Evolutionary conservation across 805 yeast genomes (phyloP), one percentile per base, ranked within the genome.

Genomic region (Ogataea henricii): DNA sequence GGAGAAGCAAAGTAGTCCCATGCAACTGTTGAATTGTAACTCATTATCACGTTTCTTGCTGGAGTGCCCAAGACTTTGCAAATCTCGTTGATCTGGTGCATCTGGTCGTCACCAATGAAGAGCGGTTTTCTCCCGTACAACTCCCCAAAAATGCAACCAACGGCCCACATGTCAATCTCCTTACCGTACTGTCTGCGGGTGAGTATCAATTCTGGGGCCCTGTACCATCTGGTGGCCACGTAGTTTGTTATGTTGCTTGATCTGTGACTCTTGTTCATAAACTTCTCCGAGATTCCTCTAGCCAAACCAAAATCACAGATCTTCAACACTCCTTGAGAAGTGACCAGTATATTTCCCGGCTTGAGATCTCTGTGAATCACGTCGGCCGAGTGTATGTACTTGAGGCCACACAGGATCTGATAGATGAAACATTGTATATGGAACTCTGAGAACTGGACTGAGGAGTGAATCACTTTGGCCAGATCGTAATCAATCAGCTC

Each of bases 271-370:
- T 47, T 47, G 37, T 58, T 62, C 64, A 59, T 65, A 53, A 46
- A 65, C 32, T 57, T 54, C 16, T 57, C 61, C 9, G 64, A 59
- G 10, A 89, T 73, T 1, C 96, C 95, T 60, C 97, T 72, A 1
- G 97, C 96, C 29, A 91, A 71, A 0, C 98, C 98, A 72, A 91
- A 91, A 68, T 91, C 98, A 67, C 97, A 89, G 14, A 91, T 88
- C 62, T 91, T 91, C 41, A 91, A 68, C 4, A 67, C 71, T 0
- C 98, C 97, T 46, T 81, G 82, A 1, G 80, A 65, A 4, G 89
- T 81, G 16, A 90, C 87, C 47, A 91, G 71, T 3, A 91, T 83
- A 63, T 91, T 91, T 0, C 96, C 95, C 0, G 97, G 97, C 66
- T 91, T 91, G 53, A 91, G 76, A 63, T 91, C 98, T 47, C 98